Conservation (phyloP, 306 rosid species). For the Rosa chinensis region DNA sequence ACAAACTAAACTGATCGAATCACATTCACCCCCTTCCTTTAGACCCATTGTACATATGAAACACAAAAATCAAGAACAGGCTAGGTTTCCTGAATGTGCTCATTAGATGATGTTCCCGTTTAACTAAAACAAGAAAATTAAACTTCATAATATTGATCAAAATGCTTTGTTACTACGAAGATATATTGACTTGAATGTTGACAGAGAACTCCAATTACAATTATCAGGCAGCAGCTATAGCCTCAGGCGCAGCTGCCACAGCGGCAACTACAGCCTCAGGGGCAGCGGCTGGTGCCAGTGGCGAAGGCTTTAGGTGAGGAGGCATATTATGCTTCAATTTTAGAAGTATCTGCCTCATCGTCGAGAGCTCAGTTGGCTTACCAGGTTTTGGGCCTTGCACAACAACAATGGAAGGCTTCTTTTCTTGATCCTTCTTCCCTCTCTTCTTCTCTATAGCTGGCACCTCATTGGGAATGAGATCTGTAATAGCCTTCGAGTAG, state of each 20-base stretch:
- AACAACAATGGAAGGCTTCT: too few species aligned
- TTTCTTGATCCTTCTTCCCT: slow-evolving; percentile 52
- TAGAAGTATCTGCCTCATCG: slow-evolving; percentile 46
- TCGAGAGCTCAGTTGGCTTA: slow-evolving; percentile 44
- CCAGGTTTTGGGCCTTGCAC: slow-evolving; percentile 52
- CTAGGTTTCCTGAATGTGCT: not conserved
- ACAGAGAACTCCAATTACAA: not conserved
- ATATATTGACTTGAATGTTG: slow-evolving; percentile 4
- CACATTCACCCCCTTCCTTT: too few species aligned
- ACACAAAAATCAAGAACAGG: not conserved
- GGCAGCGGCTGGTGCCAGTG: slow-evolving; percentile 4
- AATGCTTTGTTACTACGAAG: not conserved
- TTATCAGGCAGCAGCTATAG: slow-evolving; percentile 30
- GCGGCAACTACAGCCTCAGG: slow-evolving; percentile 15
- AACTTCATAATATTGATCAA: slow-evolving; percentile 10
- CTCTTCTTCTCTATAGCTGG: slow-evolving; percentile 37
- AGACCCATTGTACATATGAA: too few species aligned
- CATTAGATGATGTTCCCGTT: not conserved
- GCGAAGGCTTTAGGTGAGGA: slow-evolving; percentile 37
- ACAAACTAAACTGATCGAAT: too few species aligned
- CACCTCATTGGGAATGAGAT: slow-evolving; percentile 45
- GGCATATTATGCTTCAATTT: slow-evolving; percentile 47
- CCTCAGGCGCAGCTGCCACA: slow-evolving; percentile 14
- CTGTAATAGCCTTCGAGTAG: slow-evolving; percentile 49
- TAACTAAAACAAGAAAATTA: not conserved